phyloP scores from a whole-genome alignment of 2,329 filamentous ascomycete species.

The Fusarium subglutinans region DNA sequence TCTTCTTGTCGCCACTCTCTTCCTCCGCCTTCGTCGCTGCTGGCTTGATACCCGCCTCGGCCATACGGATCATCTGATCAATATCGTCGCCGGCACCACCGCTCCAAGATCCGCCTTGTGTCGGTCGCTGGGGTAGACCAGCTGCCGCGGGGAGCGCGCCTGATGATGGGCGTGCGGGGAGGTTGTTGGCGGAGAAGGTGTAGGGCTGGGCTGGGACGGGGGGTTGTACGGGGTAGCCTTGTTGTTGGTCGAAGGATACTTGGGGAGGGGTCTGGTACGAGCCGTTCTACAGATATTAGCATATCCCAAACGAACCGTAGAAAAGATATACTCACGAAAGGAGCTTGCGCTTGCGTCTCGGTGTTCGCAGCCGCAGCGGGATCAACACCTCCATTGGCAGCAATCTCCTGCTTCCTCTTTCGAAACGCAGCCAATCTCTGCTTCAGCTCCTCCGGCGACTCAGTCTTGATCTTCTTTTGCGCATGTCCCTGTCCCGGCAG shows the following conservation, averaged over 20 bases:
- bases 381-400: slow-evolving; percentile 57
- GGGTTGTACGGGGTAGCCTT: slow-evolving; percentile 40
- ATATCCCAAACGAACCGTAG: not conserved
- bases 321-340: slow-evolving; percentile 63
- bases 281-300: slow-evolving; percentile 47
- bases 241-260: slow-evolving; percentile 33
- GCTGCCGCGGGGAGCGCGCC: slow-evolving; percentile 50
- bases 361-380: slow-evolving; percentile 44
- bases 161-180: slow-evolving; percentile 57
- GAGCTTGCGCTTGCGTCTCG: slow-evolving; percentile 60
- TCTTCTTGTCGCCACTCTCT: slow-evolving; percentile 64
- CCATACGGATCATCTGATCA: slow-evolving; percentile 71
- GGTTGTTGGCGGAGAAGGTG: slow-evolving; percentile 52
- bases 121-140: slow-evolving; percentile 57
- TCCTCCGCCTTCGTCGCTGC: slow-evolving; percentile 51
- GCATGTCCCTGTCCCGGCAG: slow-evolving; percentile 66
- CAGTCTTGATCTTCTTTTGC: slow-evolving; percentile 76
- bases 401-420: slow-evolving; percentile 70
- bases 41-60: slow-evolving; percentile 67
- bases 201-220: slow-evolving; percentile 40
- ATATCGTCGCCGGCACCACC: slow-evolving; percentile 65
- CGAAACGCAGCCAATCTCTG: slow-evolving; percentile 81
- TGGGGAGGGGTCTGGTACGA: slow-evolving; percentile 47
- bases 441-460: slow-evolving; percentile 81
- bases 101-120: slow-evolving; percentile 46